Evolutionary conservation across 768 basidiomycete genomes (phyloP).

Genomic region (Tylopilus felleus): DNA sequence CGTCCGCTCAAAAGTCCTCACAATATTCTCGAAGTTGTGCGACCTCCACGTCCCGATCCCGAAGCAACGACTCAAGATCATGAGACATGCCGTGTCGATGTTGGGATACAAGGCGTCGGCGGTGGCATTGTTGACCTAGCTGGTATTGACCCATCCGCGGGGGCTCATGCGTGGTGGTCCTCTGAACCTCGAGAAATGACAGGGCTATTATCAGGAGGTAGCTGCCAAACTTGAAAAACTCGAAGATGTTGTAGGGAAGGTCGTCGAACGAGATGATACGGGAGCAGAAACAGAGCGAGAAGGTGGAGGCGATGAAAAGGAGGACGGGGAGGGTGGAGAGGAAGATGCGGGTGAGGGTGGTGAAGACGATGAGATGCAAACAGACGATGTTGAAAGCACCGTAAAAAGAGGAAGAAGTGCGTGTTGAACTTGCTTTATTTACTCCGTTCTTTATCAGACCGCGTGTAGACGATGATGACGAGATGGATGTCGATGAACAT

Average conservation of each 20-base stretch:
- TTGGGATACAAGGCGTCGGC: slow-evolving; percentile 90
- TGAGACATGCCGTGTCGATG: slow-evolving; percentile 70
- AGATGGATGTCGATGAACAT: slow-evolving; percentile 52
- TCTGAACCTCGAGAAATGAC: slow-evolving; percentile 69
- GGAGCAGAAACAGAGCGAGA: slow-evolving; percentile 35
- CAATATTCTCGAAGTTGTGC: slow-evolving; percentile 71
- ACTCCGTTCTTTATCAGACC: neutral
- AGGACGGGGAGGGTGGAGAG: slow-evolving; percentile 36
- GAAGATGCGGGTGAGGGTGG: slow-evolving; percentile 32
- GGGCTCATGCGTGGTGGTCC: slow-evolving; percentile 79
- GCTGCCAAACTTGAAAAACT: slow-evolving; percentile 64
- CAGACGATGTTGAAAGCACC: slow-evolving; percentile 21
- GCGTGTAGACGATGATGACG: no score
- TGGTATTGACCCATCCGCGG: slow-evolving; percentile 88
- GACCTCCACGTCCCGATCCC: slow-evolving; percentile 80
- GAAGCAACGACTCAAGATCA: slow-evolving; percentile 74
- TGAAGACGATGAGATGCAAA: slow-evolving; percentile 36
- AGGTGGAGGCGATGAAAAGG: slow-evolving; percentile 34
- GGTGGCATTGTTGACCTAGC: slow-evolving; percentile 65
- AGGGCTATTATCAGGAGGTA: slow-evolving; percentile 63
- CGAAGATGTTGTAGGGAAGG: slow-evolving; percentile 65
- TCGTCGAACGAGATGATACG: slow-evolving; percentile 44
- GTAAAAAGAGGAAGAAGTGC: slow-evolving; percentile 34
- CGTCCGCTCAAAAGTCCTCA: slow-evolving; percentile 85
- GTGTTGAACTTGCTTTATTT: neutral